phyloP scores from a whole-genome alignment of 768 basidiomycete species.

The Lyophyllum atratum region DNA sequence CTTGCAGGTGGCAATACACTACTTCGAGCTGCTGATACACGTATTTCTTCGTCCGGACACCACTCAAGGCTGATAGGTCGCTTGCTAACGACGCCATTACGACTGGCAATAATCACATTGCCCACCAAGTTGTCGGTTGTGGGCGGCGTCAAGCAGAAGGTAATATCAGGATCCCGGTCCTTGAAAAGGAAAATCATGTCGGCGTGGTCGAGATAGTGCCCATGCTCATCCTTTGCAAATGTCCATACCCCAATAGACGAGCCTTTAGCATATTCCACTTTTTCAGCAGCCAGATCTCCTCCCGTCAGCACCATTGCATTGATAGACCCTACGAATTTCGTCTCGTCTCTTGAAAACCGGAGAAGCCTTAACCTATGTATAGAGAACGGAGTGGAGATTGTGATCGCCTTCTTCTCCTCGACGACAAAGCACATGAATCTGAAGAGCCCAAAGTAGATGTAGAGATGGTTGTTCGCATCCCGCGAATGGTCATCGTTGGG shows the following conservation, averaged over 20 bases:
- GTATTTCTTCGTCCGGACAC: not conserved
- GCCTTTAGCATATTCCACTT: not conserved
- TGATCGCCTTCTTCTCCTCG: not conserved
- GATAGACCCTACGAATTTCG: not conserved
- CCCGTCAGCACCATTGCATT: not conserved
- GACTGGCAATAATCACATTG: not conserved
- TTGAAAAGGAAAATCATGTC: conserved; percentile 2
- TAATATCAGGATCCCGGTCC: not conserved
- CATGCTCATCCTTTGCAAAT: not conserved
- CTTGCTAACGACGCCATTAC: not conserved
- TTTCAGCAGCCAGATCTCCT: not conserved
- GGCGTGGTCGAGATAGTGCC: not conserved
- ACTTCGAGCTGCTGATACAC: not conserved
- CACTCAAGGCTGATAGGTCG: not conserved
- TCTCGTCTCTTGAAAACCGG: conserved; percentile 3
- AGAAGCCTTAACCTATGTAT: not conserved
- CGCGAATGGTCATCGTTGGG: not conserved
- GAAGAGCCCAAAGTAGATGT: not conserved
- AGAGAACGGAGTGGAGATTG: not conserved
- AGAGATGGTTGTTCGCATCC: not conserved
- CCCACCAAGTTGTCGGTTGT: not conserved
- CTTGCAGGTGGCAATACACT: no score
- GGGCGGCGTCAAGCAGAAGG: conserved; percentile 1
- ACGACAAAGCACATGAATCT: not conserved
- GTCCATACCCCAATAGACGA: conserved; percentile 4